phyloP scores from a whole-genome alignment of 2,329 filamentous ascomycete genomes.

The Rhexocercosporidium sp. region DNA sequence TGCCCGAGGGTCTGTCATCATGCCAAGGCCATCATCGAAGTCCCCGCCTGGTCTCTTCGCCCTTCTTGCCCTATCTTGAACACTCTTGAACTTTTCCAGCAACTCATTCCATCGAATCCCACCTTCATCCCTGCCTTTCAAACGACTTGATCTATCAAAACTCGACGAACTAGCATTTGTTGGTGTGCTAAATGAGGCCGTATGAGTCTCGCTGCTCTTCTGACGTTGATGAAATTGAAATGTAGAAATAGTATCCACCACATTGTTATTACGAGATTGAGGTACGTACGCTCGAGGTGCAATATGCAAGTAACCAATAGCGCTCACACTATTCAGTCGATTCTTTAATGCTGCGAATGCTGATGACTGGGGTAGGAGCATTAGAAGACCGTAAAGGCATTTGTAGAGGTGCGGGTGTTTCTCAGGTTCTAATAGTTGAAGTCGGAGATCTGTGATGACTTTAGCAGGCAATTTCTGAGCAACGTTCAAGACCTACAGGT shows the following conservation, averaged over 20 bases:
- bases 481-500: slow-evolving; percentile 70
- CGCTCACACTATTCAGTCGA: slow-evolving; percentile 93
- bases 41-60: slow-evolving; percentile 60
- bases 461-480: slow-evolving; percentile 23
- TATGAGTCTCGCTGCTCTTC: slow-evolving; percentile 42
- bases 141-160: slow-evolving; percentile 75
- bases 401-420: slow-evolving; percentile 96
- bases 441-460: slow-evolving; percentile 72
- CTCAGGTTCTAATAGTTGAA: slow-evolving; percentile 94
- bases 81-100: slow-evolving; percentile 90
- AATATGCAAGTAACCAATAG: slow-evolving; percentile 92
- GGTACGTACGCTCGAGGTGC: slow-evolving; percentile 75
- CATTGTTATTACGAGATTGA: slow-evolving; percentile 44
- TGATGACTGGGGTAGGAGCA: slow-evolving; percentile 97
- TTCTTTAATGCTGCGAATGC: slow-evolving; percentile 98
- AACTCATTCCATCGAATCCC: slow-evolving; percentile 91
- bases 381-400: slow-evolving; percentile 93
- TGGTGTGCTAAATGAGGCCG: slow-evolving; percentile 47
- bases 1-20: slow-evolving; percentile 50
- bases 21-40: slow-evolving; percentile 55
- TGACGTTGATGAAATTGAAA: slow-evolving; percentile 41
- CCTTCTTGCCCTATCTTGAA: slow-evolving; percentile 84
- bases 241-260: slow-evolving; percentile 41
- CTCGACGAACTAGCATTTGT: slow-evolving; percentile 56
- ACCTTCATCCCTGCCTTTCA: slow-evolving; percentile 81